Evolutionary conservation across 768 basidiomycete genomes (phyloP).

Genomic region (Serendipita sp.): DNA sequence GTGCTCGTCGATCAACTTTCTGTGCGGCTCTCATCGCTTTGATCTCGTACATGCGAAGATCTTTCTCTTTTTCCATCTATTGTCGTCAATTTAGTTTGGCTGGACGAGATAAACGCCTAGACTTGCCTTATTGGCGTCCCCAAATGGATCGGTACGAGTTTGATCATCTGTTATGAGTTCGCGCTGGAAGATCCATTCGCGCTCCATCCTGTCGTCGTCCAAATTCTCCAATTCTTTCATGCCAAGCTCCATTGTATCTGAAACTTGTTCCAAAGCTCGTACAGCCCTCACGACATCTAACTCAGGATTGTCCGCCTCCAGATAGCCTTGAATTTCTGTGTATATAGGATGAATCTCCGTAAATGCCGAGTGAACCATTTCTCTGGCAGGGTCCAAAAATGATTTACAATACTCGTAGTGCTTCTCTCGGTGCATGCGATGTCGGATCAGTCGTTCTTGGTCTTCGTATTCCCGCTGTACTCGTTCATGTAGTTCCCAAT

Average conservation of each 20-base stretch:
- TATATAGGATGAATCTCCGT: constrained; percentile 1
- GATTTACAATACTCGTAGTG: not conserved
- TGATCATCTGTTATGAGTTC: not conserved
- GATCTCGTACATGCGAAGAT: not conserved
- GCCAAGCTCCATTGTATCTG: not conserved
- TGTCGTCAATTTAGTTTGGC: not conserved
- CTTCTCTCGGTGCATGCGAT: not conserved
- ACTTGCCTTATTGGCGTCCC: not conserved
- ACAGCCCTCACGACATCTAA: not conserved
- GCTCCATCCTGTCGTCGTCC: not conserved
- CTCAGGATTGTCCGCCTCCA: not conserved
- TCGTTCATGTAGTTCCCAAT: not conserved
- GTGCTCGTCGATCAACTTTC: not conserved
- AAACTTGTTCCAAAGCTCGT: not conserved
- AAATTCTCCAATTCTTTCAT: not conserved
- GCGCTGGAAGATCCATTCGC: not conserved
- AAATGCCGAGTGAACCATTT: not conserved
- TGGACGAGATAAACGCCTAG: no score
- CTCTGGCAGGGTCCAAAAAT: not conserved
- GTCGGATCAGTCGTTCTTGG: not conserved
- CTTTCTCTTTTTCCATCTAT: not conserved
- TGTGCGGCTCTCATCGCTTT: not conserved
- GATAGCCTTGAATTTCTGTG: not conserved
- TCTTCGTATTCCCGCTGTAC: not conserved
- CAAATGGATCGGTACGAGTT: not conserved